Evolutionary conservation across 768 basidiomycete species (phyloP).

Genomic region (Mycena maculata): DNA sequence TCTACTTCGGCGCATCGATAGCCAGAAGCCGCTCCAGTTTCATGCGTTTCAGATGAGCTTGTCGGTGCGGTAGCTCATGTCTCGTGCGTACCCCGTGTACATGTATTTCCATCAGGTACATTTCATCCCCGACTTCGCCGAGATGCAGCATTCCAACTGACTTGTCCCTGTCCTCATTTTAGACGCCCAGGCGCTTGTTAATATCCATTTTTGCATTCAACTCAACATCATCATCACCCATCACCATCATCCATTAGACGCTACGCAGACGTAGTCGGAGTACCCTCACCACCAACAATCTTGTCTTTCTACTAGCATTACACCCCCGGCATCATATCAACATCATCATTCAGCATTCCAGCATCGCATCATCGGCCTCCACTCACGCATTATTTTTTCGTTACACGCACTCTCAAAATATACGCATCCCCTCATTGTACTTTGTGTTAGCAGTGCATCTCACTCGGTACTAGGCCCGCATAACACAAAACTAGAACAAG

Average conservation of each 20-base stretch:
- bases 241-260: conserved; percentile 9
- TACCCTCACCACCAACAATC: conserved; percentile 7
- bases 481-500: no score
- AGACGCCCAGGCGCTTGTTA: conserved; percentile 16
- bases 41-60: conserved; percentile 40
- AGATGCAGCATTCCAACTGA: conserved; percentile 5
- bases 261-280: conserved; percentile 11
- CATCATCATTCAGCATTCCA: neutral
- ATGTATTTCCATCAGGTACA: conserved; percentile 14
- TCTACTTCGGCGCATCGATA: conserved; percentile 55
- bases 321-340: neutral
- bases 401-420: neutral
- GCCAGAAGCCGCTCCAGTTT: conserved; percentile 46
- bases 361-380: conserved; percentile 3
- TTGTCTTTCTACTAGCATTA: conserved; percentile 14
- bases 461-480: conserved; percentile 14
- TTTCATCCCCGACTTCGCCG: neutral
- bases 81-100: neutral
- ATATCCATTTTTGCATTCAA: conserved; percentile 26
- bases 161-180: neutral
- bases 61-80: conserved; percentile 21
- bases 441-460: conserved; percentile 14
- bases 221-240: neutral
- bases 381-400: conserved; percentile 1
- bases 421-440: neutral